Evolutionary conservation across 371 early-diverging fungal genomes (phyloP).

Genomic region (Coemansia sp.): DNA sequence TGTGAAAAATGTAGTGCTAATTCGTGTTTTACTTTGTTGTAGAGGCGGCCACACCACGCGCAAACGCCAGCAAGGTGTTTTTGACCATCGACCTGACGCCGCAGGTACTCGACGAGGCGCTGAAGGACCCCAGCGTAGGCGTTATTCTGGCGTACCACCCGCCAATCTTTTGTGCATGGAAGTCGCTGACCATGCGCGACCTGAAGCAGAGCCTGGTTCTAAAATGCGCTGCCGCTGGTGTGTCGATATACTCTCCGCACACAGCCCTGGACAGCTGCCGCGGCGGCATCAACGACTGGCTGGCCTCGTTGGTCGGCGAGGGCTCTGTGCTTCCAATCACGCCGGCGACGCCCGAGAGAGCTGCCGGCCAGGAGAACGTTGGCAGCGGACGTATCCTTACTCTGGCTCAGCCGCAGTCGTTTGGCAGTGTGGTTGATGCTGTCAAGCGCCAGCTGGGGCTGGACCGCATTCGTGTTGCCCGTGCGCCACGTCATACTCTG

Average conservation of each 20-base stretch:
- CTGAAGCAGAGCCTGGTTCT: slow-evolving; percentile 79
- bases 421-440: slow-evolving; percentile 59
- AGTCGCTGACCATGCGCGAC: slow-evolving; percentile 73
- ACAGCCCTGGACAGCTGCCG: slow-evolving; percentile 88
- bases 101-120: slow-evolving; percentile 86
- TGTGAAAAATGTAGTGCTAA: background rate
- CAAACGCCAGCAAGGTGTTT: slow-evolving; percentile 74
- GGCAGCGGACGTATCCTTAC: slow-evolving; percentile 75
- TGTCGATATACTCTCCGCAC: slow-evolving; percentile 96
- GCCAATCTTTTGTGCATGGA: slow-evolving; percentile 86
- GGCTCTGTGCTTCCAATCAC: slow-evolving; percentile 57
- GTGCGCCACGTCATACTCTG: slow-evolving; percentile 55
- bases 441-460: slow-evolving; percentile 68
- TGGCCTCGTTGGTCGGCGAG: slow-evolving; percentile 66
- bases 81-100: slow-evolving; percentile 94
- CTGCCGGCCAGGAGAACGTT: slow-evolving; percentile 62
- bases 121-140: slow-evolving; percentile 76
- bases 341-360: slow-evolving; percentile 47
- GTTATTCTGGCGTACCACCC: slow-evolving; percentile 96
- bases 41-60: slow-evolving; percentile 74
- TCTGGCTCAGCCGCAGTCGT: slow-evolving; percentile 58
- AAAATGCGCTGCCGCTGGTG: slow-evolving; percentile 77
- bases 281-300: slow-evolving; percentile 88
- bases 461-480: slow-evolving; percentile 73
- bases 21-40: background rate